These are phyloP conservation scores for Malus fusca DNA, from an alignment of 306 rosid species.

Conservation along the genomic window DNA sequence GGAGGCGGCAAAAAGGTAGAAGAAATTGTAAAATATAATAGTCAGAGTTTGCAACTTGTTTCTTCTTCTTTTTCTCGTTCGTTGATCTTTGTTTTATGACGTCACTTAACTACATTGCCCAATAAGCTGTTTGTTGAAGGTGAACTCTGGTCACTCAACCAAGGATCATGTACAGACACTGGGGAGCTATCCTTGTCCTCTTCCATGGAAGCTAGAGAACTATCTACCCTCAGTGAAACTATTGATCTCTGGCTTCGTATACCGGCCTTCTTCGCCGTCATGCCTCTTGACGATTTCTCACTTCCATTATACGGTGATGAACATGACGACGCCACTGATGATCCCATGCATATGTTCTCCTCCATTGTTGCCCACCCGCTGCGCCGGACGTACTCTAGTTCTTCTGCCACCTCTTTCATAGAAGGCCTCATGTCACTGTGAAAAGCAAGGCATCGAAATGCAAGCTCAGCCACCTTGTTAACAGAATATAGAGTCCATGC, in stretches of 20 bases:
- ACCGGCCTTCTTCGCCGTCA: slow-evolving; percentile 23
- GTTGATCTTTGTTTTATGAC: not conserved
- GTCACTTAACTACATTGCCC: slow-evolving; percentile 60
- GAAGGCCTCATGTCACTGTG: slow-evolving; percentile 91
- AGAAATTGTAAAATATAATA: too few species aligned
- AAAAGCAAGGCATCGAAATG: slow-evolving; percentile 94
- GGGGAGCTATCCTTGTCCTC: slow-evolving; percentile 72
- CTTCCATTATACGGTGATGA: slow-evolving; percentile 55
- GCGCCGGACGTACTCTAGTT: slow-evolving; percentile 60
- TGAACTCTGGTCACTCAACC: slow-evolving; percentile 91
- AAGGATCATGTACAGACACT: slow-evolving; percentile 80
- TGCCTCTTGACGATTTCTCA: slow-evolving; percentile 39
- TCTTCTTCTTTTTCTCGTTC: too few species aligned
- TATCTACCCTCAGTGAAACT: slow-evolving; percentile 30
- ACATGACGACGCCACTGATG: slow-evolving; percentile 53
- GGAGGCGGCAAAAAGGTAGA: too few species aligned
- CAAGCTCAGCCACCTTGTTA: slow-evolving; percentile 89
- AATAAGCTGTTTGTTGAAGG: slow-evolving; percentile 85
- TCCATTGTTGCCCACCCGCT: slow-evolving; percentile 82
- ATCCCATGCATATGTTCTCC: slow-evolving; percentile 47
- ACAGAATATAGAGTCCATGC: slow-evolving; percentile 94
- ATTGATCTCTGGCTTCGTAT: slow-evolving; percentile 50
- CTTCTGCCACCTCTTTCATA: slow-evolving; percentile 92
- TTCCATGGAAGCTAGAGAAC: slow-evolving; percentile 29
- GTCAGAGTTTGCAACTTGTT: too few species aligned